phyloP scores from a whole-genome alignment of 2,329 filamentous ascomycete genomes.

The Fusarium cyanostomum region DNA sequence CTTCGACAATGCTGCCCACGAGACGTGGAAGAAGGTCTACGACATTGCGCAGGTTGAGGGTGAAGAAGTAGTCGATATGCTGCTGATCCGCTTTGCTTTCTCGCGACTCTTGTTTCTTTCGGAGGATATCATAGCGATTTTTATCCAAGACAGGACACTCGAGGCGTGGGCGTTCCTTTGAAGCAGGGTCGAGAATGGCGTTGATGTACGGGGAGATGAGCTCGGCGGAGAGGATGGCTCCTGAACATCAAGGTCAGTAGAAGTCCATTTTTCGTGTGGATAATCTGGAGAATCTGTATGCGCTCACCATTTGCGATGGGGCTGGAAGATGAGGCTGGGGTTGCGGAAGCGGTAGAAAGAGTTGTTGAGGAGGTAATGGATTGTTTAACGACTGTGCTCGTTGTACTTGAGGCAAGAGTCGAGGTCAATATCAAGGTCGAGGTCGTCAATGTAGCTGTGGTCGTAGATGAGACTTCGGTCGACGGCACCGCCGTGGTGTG shows the following conservation, averaged over 20 bases:
- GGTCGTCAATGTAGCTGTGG: slow-evolving; percentile 3
- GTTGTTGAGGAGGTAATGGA: background rate
- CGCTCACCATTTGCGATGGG: slow-evolving; percentile 10
- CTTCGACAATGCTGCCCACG: slow-evolving; percentile 61
- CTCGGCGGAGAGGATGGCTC: slow-evolving; percentile 39
- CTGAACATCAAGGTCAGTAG: slow-evolving; percentile 41
- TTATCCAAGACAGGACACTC: slow-evolving; percentile 42
- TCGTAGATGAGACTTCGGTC: background rate
- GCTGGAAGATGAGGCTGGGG: slow-evolving; percentile 6
- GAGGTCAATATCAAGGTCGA: background rate
- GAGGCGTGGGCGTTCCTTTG: slow-evolving; percentile 39
- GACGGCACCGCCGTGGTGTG: background rate
- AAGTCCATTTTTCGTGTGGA: background rate
- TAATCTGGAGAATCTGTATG: background rate
- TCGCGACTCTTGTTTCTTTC: background rate
- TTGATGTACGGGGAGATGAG: slow-evolving; percentile 41
- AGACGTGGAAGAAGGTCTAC: slow-evolving; percentile 59
- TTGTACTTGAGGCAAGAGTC: slow-evolving; percentile 1
- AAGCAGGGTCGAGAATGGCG: slow-evolving; percentile 45
- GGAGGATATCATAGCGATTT: slow-evolving; percentile 39
- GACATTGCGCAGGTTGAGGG: slow-evolving; percentile 62
- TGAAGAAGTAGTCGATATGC: slow-evolving; percentile 58
- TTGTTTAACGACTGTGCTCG: background rate
- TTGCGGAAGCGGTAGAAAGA: background rate
- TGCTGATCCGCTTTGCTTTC: background rate